Evolutionary conservation across 148 eudicot genomes (phyloP).

Genomic region (Dianthus caryophyllus): DNA sequence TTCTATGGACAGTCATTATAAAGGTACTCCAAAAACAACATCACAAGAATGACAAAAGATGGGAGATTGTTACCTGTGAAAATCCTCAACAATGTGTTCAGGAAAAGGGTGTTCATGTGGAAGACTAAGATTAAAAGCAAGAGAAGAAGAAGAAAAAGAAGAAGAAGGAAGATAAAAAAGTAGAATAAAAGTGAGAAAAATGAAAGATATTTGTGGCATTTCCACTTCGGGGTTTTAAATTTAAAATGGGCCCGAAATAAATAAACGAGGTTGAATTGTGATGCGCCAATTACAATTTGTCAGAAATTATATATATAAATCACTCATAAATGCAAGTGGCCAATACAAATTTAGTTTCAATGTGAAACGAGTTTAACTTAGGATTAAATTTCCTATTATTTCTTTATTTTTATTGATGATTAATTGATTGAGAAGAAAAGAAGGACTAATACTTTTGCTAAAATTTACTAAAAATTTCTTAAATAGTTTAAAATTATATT

Average conservation of each 20-base stretch:
- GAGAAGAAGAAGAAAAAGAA: conserved; percentile 5
- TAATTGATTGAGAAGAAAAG: conserved; percentile 20
- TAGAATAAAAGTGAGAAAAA: conserved; percentile 13
- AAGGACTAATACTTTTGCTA: no score
- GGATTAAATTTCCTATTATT: not conserved
- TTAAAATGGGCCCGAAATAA: conserved; percentile 14
- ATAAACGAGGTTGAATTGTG: not conserved
- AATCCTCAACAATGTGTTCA: conserved; percentile 63
- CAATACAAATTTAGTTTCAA: not conserved
- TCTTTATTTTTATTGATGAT: conserved; percentile 16
- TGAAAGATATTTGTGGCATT: conserved; percentile 19
- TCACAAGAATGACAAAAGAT: not conserved
- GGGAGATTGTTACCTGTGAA: conserved; percentile 44
- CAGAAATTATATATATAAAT: not conserved
- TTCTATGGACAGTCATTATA: no score
- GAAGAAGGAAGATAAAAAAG: conserved; percentile 2
- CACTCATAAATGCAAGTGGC: conserved; percentile 16
- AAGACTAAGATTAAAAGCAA: conserved; percentile 44
- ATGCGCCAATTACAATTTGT: not conserved
- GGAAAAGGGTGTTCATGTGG: conserved; percentile 74
- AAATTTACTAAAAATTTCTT: no score
- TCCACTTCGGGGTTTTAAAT: not conserved
- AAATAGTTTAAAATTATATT: no score
- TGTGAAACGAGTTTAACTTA: conserved; percentile 22
- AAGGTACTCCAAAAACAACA: not conserved